phyloP scores from a whole-genome alignment of 2,329 filamentous ascomycete species.

The Diaporthe capsici region DNA sequence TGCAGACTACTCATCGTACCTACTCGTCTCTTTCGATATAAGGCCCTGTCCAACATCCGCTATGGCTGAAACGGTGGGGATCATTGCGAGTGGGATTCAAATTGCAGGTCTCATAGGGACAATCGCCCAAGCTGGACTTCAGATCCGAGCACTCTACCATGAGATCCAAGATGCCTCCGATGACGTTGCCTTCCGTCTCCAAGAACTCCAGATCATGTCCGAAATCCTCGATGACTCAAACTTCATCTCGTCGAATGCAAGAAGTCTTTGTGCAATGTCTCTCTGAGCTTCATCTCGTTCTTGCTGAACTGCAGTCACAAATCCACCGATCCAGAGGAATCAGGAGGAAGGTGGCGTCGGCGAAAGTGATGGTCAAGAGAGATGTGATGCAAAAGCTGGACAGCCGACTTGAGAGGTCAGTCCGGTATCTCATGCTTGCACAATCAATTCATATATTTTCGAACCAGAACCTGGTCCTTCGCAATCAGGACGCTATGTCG shows the following conservation, averaged over 20 bases:
- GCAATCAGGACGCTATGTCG: not conserved
- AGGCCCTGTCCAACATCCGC: accelerated
- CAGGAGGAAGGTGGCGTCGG: not conserved
- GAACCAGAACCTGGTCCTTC: not conserved
- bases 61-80: not conserved
- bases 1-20: not conserved
- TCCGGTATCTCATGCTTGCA: not conserved
- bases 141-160: not conserved
- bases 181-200: not conserved
- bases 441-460: accelerated
- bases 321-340: not conserved
- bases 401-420: not conserved
- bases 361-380: not conserved
- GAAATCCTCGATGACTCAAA: not conserved
- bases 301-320: not conserved
- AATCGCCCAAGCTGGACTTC: not conserved
- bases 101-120: not conserved
- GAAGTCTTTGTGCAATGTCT: not conserved
- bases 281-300: not conserved
- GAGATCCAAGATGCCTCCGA: not conserved
- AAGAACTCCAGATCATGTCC: not conserved
- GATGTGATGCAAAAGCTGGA: not conserved
- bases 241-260: not conserved
- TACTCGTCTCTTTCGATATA: not conserved
- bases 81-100: not conserved